Percentiles rank a stretch among this genome's conserved stretches.
Conservation (phyloP, 768 basidiomycete genomes). For the Mycena latifolia region DNA sequence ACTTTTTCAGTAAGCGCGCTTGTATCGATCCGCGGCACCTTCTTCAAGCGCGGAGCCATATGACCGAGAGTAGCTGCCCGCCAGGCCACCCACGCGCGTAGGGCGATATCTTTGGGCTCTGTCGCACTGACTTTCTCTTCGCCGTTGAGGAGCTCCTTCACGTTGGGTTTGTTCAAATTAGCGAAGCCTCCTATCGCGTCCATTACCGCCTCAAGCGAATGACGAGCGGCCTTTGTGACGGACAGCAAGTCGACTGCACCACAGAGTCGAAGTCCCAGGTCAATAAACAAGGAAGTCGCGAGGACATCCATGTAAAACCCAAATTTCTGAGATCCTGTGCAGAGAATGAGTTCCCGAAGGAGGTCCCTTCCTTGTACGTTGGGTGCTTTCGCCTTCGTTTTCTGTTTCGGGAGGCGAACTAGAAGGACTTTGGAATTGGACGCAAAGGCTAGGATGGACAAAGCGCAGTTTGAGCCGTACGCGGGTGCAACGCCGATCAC, state of each 20-base stretch:
- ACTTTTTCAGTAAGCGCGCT: constrained; percentile 43
- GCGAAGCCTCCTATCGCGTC: constrained; percentile 52
- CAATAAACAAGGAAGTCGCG: constrained; percentile 52
- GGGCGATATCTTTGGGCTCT: constrained; percentile 41
- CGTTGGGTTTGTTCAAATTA: constrained; percentile 42
- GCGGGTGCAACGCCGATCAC: constrained; percentile 58
- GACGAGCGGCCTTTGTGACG: constrained; percentile 38
- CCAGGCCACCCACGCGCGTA: constrained; percentile 61
- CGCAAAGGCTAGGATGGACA: constrained; percentile 56
- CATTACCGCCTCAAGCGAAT: constrained; percentile 50
- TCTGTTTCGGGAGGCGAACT: constrained; percentile 43
- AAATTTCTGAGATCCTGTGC: constrained; percentile 46
- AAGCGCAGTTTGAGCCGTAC: constrained; percentile 48
- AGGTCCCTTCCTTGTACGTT: constrained; percentile 32
- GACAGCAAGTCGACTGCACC: constrained; percentile 59
- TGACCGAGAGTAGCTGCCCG: constrained; percentile 44
- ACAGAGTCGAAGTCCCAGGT: constrained; percentile 49
- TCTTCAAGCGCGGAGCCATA: constrained; percentile 33
- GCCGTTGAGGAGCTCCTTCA: constrained; percentile 45
- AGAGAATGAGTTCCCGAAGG: constrained; percentile 49
- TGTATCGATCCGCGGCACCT: constrained; percentile 42
- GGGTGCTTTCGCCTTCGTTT: constrained; percentile 15
- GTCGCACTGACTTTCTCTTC: constrained; percentile 37
- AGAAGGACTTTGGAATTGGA: constrained; percentile 50
- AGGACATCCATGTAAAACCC: constrained; percentile 63